Conservation (phyloP, 495 filamentous ascomycete species). For the Melanomma pulvis-pyrius region DNA sequence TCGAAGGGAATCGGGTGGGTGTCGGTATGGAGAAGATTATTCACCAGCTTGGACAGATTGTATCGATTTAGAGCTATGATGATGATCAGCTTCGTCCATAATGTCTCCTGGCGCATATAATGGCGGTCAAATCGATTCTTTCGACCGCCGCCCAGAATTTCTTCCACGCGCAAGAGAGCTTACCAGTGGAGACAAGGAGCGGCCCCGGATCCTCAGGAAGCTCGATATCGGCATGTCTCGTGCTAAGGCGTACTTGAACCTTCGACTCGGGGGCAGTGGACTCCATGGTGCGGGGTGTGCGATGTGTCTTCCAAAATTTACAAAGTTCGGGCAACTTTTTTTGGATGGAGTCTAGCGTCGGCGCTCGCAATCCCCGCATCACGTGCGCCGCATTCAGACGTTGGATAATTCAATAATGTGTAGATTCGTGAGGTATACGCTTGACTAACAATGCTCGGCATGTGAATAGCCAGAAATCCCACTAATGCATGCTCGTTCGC, state of each 20-base stretch:
- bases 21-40: slow-evolving; percentile 77
- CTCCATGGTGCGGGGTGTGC: slow-evolving; percentile 9
- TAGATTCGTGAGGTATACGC: neutral
- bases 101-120: too few species aligned
- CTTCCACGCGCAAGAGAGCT: neutral
- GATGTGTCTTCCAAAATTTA: slow-evolving; percentile 15
- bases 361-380: slow-evolving; percentile 8
- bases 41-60: slow-evolving; percentile 88
- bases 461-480: neutral
- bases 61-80: slow-evolving; percentile 76
- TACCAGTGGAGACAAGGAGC: slow-evolving; percentile 68
- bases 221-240: slow-evolving; percentile 60
- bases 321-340: slow-evolving; percentile 15
- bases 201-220: slow-evolving; percentile 63
- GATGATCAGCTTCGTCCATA: slow-evolving; percentile 4
- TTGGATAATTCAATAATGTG: too few species aligned
- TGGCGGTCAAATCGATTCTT: slow-evolving; percentile 31
- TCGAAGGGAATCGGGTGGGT: slow-evolving; percentile 85
- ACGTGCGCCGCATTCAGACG: slow-evolving; percentile 9
- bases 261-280: slow-evolving; percentile 36
- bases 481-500: slow-evolving; percentile 13
- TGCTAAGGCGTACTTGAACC: slow-evolving; percentile 64
- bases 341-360: slow-evolving; percentile 9
- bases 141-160: neutral
- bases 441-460: neutral